A percentile compares a stretch with the other conserved stretches of the same genome.
phyloP scores from a whole-genome alignment of 108 stramenopile species.

The Pinguiococcus pyrenoidosus region DNA sequence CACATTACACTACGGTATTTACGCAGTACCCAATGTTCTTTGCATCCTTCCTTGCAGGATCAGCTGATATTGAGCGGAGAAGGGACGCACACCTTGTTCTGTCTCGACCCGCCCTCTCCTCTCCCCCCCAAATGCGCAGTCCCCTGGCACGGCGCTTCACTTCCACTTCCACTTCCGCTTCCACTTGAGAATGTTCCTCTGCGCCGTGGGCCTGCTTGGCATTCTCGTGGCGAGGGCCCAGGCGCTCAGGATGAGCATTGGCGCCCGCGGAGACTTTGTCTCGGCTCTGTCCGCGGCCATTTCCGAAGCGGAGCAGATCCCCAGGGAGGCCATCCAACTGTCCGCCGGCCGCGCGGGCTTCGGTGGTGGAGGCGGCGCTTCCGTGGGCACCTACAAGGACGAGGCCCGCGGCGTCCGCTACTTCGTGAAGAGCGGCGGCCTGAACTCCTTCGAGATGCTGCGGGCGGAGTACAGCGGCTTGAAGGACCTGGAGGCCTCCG shows the following conservation, averaged over 20 bases:
- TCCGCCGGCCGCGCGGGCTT: conserved; percentile 35
- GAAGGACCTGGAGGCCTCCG: conserved; percentile 50
- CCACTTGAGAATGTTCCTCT: background rate
- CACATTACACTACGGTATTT: too few species aligned
- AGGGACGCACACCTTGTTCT: too few species aligned
- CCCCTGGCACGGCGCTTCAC: too few species aligned
- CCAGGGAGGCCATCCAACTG: conserved; percentile 16
- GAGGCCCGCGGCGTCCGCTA: conserved; percentile 28
- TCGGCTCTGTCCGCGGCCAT: conserved; percentile 19
- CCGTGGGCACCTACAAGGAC: conserved; percentile 34
- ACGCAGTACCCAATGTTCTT: too few species aligned
- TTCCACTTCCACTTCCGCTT: background rate
- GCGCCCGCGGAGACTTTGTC: too few species aligned
- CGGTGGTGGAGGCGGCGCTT: conserved; percentile 45
- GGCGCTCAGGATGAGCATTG: too few species aligned
- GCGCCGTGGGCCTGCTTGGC: too few species aligned
- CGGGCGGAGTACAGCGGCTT: conserved; percentile 58
- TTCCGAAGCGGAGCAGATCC: conserved; percentile 36
- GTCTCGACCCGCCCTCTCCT: too few species aligned
- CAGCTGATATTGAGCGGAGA: too few species aligned
- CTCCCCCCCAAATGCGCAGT: too few species aligned
- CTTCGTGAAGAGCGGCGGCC: conserved; percentile 52
- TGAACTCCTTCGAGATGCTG: conserved; percentile 39
- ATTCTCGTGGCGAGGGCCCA: too few species aligned
- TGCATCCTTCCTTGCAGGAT: too few species aligned